phyloP scores from a whole-genome alignment of 2,329 filamentous ascomycete species.

The Sporothrix humicola region DNA sequence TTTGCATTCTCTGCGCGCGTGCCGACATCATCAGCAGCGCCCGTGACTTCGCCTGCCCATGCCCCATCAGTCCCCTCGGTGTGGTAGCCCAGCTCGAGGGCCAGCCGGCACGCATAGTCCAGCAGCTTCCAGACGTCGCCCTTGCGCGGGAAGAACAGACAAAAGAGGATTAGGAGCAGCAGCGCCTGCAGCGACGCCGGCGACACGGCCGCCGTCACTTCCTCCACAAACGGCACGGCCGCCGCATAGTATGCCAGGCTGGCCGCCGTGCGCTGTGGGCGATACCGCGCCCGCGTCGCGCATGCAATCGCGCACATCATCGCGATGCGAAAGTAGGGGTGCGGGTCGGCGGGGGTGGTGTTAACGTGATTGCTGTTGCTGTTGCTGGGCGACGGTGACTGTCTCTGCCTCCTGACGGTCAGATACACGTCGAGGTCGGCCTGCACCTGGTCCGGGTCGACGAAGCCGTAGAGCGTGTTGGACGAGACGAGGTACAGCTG shows the following conservation, averaged over 20 bases:
- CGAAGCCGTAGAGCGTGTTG: conserved; percentile 43
- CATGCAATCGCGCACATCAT: conserved; percentile 45
- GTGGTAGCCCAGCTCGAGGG: conserved; percentile 45
- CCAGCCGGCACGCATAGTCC: conserved; percentile 37
- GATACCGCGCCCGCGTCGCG: conserved; percentile 42
- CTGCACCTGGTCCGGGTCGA: conserved; percentile 40
- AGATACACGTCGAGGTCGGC: conserved; percentile 39
- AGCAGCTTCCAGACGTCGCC: conserved; percentile 39
- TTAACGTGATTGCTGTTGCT: no score
- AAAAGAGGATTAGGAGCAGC: conserved; percentile 36
- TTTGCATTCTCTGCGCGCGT: not conserved
- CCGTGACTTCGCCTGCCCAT: not conserved
- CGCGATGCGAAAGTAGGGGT: conserved; percentile 44
- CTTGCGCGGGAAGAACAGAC: conserved; percentile 37
- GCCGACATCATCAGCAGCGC: not conserved
- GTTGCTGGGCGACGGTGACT: no score
- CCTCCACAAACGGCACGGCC: conserved; percentile 36
- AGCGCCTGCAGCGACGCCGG: conserved; percentile 36
- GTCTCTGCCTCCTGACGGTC: conserved; percentile 36
- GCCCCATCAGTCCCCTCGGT: conserved; percentile 39
- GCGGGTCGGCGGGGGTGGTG: conserved; percentile 39
- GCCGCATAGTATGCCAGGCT: conserved; percentile 35
- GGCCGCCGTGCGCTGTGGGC: conserved; percentile 37
- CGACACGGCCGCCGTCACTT: conserved; percentile 37
- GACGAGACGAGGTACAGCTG: conserved; percentile 42